These are phyloP conservation scores for Fraxinus excelsior DNA, from an alignment of 257 asterid species.

Conservation along the genomic window DNA sequence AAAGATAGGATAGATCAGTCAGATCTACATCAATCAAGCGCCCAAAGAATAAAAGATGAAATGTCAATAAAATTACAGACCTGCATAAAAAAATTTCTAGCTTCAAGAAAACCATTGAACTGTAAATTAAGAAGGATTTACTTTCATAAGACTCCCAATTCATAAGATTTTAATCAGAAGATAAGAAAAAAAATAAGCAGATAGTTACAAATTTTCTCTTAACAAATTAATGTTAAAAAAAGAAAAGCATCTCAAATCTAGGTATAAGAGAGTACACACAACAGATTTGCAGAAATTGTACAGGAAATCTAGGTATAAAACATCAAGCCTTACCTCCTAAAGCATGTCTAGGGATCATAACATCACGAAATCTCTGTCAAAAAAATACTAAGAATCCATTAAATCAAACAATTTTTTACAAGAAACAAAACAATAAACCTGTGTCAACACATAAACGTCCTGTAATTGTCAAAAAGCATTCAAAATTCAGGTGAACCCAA, in stretches of 20 bases:
- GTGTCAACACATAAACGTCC: neutral
- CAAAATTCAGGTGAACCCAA: neutral
- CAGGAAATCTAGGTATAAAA: neutral
- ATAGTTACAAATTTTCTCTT: neutral
- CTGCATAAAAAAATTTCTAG: neutral
- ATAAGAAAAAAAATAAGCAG: neutral
- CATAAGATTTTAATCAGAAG: neutral
- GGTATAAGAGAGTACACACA: neutral
- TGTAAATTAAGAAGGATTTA: neutral
- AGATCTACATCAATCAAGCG: too few species aligned
- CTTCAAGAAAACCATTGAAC: neutral
- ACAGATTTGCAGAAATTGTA: conserved; percentile 11
- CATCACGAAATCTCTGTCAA: neutral
- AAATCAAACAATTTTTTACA: conserved; percentile 15
- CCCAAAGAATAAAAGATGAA: neutral
- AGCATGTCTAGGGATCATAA: neutral
- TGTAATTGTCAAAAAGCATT: neutral
- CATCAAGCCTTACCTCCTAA: neutral
- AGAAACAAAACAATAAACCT: conserved; percentile 8
- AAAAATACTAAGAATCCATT: neutral
- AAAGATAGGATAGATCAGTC: neutral
- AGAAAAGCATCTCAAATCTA: neutral
- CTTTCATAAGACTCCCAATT: neutral
- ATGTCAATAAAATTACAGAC: neutral
- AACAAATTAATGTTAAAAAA: too few species aligned